Evolutionary conservation across 176 grass and related monocot genomes (phyloP), one percentile per base, ranked within the genome.

Genomic region (Oryza glaberrima): DNA sequence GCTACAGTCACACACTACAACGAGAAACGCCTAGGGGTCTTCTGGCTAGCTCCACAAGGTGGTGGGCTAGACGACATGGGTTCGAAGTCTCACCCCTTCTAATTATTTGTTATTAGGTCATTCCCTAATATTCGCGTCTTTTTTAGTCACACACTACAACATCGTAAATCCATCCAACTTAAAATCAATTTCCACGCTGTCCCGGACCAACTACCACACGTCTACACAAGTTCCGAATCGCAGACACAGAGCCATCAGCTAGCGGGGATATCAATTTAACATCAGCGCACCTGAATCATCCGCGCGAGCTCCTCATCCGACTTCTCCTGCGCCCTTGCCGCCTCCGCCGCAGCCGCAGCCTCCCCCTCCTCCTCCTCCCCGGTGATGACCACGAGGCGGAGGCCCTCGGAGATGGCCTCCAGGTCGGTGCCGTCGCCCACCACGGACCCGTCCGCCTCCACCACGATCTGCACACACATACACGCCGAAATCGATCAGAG

Each of bases 281-380:
- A 1, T 73, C 2, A 36, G 0, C 23, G 22, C 77, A 95, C 96
- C 93, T 96, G 93, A 78, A 92, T 86, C 86, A 88, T 76, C 58
- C 88, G 86, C 56, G 96, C 91, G 45, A 99, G 69, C 82, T 96
- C 91, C 78, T 99, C 90, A 75, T 92, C 91, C 26, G 90, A 94
- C 64, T 78, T 87, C 69, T 92, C 90, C 34, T 90, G 88, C 41
- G 86, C 86, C 54, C 17, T 82, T 7, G 67, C 69, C 41, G 68
- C 67, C 86, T 44, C 88, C 48, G 25, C 51, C 44, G 67, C 81
- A 41, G 30, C 74, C 13, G 48, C 71, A 2, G 51, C 67, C 19
- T 60, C 77, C 14, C 6, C 32, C 30, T 32, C 78, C 43, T 45
- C 47, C 35, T 45, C 81, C 22, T 73, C 80, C 45, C 81, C 86